Conservation (phyloP, 768 basidiomycete species). For the Russula vinacea region DNA sequence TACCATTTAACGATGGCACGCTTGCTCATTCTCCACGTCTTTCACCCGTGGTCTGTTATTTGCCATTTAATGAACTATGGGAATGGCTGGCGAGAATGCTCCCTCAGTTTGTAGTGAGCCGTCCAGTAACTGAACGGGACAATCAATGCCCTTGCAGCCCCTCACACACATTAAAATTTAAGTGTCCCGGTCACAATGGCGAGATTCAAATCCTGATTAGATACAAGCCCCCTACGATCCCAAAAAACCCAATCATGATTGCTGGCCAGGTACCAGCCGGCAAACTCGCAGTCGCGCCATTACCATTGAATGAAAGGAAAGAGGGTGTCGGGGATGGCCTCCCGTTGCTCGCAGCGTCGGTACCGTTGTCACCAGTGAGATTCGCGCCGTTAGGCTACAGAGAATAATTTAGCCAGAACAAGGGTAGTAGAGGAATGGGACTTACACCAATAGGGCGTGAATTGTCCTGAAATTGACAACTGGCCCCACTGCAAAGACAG, state of each 20-base stretch:
- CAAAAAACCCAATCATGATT: conserved; percentile 13
- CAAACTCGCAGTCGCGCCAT: conserved; percentile 14
- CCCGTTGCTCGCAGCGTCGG: conserved; percentile 53
- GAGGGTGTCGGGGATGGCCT: conserved; percentile 12
- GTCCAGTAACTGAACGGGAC: background rate
- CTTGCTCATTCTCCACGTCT: background rate
- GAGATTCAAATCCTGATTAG: conserved; percentile 1
- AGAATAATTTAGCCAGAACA: conserved; percentile 13
- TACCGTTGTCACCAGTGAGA: conserved; percentile 58
- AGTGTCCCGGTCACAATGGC: background rate
- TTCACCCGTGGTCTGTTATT: conserved; percentile 14
- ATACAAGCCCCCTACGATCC: conserved; percentile 11
- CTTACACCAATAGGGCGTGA: conserved; percentile 64
- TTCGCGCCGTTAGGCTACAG: conserved; percentile 64
- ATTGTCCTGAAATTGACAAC: conserved; percentile 61
- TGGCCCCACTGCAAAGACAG: conserved; percentile 56
- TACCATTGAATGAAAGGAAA: conserved; percentile 28
- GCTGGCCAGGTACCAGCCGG: conserved; percentile 20
- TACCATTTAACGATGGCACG: conserved; percentile 64
- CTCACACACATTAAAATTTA: background rate
- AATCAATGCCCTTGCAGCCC: background rate
- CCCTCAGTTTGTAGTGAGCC: background rate
- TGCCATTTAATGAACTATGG: conserved; percentile 8
- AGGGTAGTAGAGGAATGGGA: conserved; percentile 23
- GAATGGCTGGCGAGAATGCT: conserved; percentile 3